Evolutionary conservation across 192 early-diverging fungal genomes (phyloP), one percentile per base, ranked within the genome.

Genomic region (Lobulomyces angularis): DNA sequence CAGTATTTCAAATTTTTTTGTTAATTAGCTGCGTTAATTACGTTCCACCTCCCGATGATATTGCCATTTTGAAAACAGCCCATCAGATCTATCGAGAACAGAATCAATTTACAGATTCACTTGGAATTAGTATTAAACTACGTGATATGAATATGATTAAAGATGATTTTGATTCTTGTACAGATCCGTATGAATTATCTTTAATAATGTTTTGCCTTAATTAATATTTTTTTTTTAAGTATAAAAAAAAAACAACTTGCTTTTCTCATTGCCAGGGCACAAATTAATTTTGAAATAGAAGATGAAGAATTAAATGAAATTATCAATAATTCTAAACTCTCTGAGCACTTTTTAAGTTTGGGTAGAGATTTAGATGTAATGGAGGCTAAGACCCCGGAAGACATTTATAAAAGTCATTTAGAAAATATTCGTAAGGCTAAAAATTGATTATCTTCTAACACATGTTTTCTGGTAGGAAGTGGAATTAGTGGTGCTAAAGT

Each of bases 381-480:
- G 55, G 95, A 96, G 38, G 76, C 95, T 32, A 96, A 95, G 64
- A 70, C 81, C 11, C 92, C 95, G 1, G 90, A 95, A 51, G 95
- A 98, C 53, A 93, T 98, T 50, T 98, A 98, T 74, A 98, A 98
- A 65, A 75, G 73, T 36, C 89, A 95, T 55, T 56, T 96, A 48
- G 91, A 98, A 59, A 89, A 92, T 61, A 79, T 71, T 27, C 69
- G 79, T 79, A 71, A 58, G 65, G 43, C 2, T n/a, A 25, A 14
- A 1, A 30, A 1, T 40, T 1, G n/a, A 28, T 43, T 8, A 16
- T 61, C 14, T 27, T 18, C 17, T 60, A 20, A 27, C 18, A 8
- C 7, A 2, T 8, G 29, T 24, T 19, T 38, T 31, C 43, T 47
- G 24, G 18, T 43, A 84, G 81, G 79, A n/a, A 51, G 70, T 25